Base-by-base conservation (phyloP, 78 protist species). In the Protostelium mycophagum region DNA sequence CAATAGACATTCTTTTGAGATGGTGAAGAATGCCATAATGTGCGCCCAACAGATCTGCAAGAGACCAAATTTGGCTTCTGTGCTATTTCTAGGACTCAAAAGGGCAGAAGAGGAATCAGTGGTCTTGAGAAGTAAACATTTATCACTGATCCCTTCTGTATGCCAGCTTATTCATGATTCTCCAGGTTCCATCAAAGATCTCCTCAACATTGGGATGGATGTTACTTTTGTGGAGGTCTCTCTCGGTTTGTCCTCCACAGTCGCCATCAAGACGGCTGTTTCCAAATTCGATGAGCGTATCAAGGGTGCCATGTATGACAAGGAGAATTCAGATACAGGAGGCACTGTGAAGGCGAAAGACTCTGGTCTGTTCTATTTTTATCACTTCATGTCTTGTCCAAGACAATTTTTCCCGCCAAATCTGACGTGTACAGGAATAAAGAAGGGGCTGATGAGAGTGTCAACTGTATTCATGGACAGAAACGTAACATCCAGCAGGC, bases 311-410 rank as follows among this genome's bases (percentile, higher is more conserved):
- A 51, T 16, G 73, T 16, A 51, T 25, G 73, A 51, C 16, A 51
- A 51, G 73, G 73, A 51, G 73, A 51, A 51, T 51, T n/a, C n/a
- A n/a, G n/a, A n/a, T n/a, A n/a, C n/a, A n/a, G 73, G 73, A 51
- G 73, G 73, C 16, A 16, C 31, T 16, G 31, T 51, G 31, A 51
- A 51, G 5, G 31, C 31, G 16, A 5, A 16, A 25, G 73, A 51
- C 16, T 51, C 73, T 5, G 73, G 73, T 51, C 31, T 16, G 73
- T 51, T 16, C 73, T 51, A 25, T 16, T 51, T 16, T 25, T 51
- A 16, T 16, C 31, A 51, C 73, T 16, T 16, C 73, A n/a, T n/a
- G n/a, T n/a, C n/a, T n/a, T n/a, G n/a, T n/a, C n/a, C n/a, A n/a
- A n/a, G n/a, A n/a, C n/a, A n/a, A n/a, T n/a, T n/a, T n/a, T n/a